Evolutionary conservation across 768 basidiomycete genomes (phyloP).

Genomic region (Amanita exitialis): DNA sequence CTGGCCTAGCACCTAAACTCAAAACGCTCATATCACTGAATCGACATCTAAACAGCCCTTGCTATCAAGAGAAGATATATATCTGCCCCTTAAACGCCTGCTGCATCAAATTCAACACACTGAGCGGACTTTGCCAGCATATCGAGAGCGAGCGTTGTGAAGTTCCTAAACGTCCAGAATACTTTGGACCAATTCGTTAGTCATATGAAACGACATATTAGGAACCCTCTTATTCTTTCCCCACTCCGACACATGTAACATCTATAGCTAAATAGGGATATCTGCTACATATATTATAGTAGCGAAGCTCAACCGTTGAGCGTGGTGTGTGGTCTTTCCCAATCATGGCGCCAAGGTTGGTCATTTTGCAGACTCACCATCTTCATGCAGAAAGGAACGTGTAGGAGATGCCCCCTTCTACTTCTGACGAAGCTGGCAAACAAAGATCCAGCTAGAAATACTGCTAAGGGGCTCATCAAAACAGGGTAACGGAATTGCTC

Average conservation of each 20-base stretch:
- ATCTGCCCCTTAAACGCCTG: slow-evolving; percentile 43
- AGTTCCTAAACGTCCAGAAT: slow-evolving; percentile 31
- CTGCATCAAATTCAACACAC: slow-evolving; percentile 28
- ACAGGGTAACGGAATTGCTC: slow-evolving; percentile 19
- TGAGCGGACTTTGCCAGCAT: slow-evolving; percentile 55
- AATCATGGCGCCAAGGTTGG: neutral
- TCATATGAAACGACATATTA: slow-evolving; percentile 14
- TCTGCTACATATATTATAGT: slow-evolving; percentile 14
- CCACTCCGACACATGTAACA: too few species aligned
- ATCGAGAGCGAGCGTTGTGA: slow-evolving; percentile 56
- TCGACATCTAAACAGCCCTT: slow-evolving; percentile 54
- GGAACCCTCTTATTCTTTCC: too few species aligned
- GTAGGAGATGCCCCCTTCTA: slow-evolving; percentile 16
- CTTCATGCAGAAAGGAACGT: slow-evolving; percentile 8
- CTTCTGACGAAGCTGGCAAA: slow-evolving; percentile 14
- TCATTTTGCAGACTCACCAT: neutral
- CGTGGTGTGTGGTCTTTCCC: slow-evolving; percentile 1
- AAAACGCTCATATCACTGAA: slow-evolving; percentile 44
- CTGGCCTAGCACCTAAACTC: slow-evolving; percentile 40
- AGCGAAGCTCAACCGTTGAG: slow-evolving; percentile 8
- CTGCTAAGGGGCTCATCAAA: slow-evolving; percentile 11
- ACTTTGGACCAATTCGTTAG: slow-evolving; percentile 26
- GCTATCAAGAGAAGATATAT: slow-evolving; percentile 42
- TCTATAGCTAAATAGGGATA: too few species aligned
- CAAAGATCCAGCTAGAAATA: slow-evolving; percentile 10